Percentiles rank a stretch among this genome's conserved stretches.
Conservation (phyloP, 371 early-diverging fungal species). For the Chytridium lagenaria region DNA sequence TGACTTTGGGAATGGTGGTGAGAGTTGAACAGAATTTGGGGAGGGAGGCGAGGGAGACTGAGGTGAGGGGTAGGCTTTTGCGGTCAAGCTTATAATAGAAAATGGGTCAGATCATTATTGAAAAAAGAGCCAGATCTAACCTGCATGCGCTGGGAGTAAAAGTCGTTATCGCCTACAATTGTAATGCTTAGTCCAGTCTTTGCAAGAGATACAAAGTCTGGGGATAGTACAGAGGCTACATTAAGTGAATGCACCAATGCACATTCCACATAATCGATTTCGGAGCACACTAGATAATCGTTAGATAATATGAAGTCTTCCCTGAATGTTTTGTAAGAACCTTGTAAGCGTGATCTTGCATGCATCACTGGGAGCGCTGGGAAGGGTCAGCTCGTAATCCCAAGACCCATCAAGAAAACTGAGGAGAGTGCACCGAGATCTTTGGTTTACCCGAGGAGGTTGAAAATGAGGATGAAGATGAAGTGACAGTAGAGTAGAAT, state of each 20-base stretch:
- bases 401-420: conserved; percentile 54
- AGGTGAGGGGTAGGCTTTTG: conserved; percentile 59
- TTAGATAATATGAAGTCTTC: too few relatives aligned
- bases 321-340: too few relatives aligned
- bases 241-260: conserved; percentile 41
- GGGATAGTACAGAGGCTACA: conserved; percentile 1
- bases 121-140: conserved; percentile 38
- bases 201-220: conserved; percentile 4
- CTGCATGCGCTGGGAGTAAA: conserved; percentile 87
- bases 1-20: conserved; percentile 74
- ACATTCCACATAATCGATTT: conserved; percentile 43
- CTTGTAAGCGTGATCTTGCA: neutral
- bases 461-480: neutral
- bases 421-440: conserved; percentile 49
- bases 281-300: too few relatives aligned
- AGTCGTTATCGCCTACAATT: conserved; percentile 92
- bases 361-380: neutral
- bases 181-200: conserved; percentile 65
- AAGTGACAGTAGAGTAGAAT: conserved; percentile 69
- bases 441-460: conserved; percentile 10
- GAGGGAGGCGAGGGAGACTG: conserved; percentile 64
- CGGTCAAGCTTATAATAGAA: conserved; percentile 55
- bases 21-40: conserved; percentile 70
- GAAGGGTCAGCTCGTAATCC: conserved; percentile 34
- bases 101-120: neutral